phyloP scores from a whole-genome alignment of 2,329 filamentous ascomycete species.

The Venturia carpophila region DNA sequence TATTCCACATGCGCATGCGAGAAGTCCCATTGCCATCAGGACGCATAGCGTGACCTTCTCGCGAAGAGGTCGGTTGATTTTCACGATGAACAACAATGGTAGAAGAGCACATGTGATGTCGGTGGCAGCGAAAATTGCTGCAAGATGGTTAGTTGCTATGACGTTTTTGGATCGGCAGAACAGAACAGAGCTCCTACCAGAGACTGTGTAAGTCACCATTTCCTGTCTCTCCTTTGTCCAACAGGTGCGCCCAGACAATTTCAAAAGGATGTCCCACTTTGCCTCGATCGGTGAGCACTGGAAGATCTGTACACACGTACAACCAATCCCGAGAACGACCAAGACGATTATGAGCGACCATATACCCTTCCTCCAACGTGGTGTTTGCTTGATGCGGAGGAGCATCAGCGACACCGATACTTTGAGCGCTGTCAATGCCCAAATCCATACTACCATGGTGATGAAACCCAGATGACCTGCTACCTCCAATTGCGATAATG shows the following conservation, averaged over 20 bases:
- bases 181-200: neutral
- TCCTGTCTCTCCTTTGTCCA: constrained; percentile 3
- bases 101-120: constrained; percentile 17
- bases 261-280: constrained; percentile 10
- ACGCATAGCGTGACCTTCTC: constrained; percentile 13
- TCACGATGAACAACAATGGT: constrained; percentile 16
- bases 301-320: neutral
- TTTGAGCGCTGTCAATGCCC: constrained; percentile 16
- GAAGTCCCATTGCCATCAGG: constrained; percentile 17
- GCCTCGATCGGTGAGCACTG: constrained; percentile 13
- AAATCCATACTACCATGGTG: constrained; percentile 10
- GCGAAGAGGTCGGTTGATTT: constrained; percentile 19
- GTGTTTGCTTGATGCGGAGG: constrained; percentile 11
- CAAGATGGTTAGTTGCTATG: neutral
- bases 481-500: neutral
- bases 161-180: neutral
- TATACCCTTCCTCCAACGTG: constrained; percentile 8
- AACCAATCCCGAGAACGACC: neutral
- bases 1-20: constrained; percentile 14
- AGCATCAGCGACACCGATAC: constrained; percentile 12
- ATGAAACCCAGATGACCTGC: neutral
- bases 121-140: constrained; percentile 14
- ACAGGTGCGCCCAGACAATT: neutral
- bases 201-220: neutral
- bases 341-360: constrained; percentile 6